These are phyloP conservation scores for Gentiana dahurica DNA, from an alignment of 257 asterid genomes.

Conservation along the genomic window DNA sequence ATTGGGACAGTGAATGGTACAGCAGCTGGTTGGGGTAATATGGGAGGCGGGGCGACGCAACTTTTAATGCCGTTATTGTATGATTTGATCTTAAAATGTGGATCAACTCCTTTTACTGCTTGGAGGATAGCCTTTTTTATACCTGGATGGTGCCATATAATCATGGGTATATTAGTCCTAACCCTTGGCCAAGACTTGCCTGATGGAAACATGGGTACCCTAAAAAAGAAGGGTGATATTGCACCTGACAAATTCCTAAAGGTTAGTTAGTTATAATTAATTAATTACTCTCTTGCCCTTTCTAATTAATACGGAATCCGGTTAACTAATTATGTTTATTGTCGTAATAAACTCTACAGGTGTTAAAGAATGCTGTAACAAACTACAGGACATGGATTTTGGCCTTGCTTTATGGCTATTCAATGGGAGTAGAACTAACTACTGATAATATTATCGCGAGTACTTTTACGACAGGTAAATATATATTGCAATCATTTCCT, in stretches of 20 bases:
- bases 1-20: constrained; percentile 47
- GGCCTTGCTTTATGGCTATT: constrained; percentile 49
- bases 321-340: neutral
- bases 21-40: constrained; percentile 68
- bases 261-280: constrained; percentile 14
- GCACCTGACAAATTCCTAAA: constrained; percentile 32
- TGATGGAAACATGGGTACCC: constrained; percentile 39
- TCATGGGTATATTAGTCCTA: constrained; percentile 49
- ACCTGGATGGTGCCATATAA: constrained; percentile 50
- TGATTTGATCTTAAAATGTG: constrained; percentile 22
- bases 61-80: constrained; percentile 50
- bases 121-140: constrained; percentile 59
- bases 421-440: constrained; percentile 61
- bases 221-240: constrained; percentile 43
- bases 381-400: constrained; percentile 69
- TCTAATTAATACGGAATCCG: too few relatives aligned
- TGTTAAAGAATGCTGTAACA: constrained; percentile 40
- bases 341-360: constrained; percentile 11
- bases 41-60: constrained; percentile 71
- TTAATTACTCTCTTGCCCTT: too few relatives aligned
- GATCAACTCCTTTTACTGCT: constrained; percentile 45
- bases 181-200: constrained; percentile 64
- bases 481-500: too few relatives aligned
- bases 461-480: constrained; percentile 45
- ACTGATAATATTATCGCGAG: constrained; percentile 45